Conservation (phyloP, 2,329 filamentous ascomycete species). For the Colletotrichum spaethianum region DNA sequence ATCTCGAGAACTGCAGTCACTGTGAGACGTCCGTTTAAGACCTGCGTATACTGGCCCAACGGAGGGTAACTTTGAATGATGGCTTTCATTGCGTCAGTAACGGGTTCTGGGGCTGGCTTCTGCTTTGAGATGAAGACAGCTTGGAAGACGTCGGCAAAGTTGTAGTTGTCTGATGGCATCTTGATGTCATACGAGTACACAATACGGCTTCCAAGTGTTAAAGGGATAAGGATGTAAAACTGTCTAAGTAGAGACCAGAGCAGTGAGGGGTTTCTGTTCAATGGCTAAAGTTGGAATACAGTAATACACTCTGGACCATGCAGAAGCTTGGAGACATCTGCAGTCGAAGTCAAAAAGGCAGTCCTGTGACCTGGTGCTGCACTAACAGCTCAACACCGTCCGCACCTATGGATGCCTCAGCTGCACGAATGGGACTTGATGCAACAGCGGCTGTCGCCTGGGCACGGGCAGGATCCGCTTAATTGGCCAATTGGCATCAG, state of each 20-base stretch:
- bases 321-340: slow-evolving; percentile 24
- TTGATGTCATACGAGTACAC: slow-evolving; percentile 30
- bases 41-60: slow-evolving; percentile 79
- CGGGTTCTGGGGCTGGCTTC: slow-evolving; percentile 48
- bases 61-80: slow-evolving; percentile 74
- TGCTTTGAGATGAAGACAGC: slow-evolving; percentile 55
- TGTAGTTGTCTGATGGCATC: slow-evolving; percentile 44
- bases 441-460: slow-evolving; percentile 29
- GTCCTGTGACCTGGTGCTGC: slow-evolving; percentile 39
- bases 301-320: slow-evolving; percentile 17
- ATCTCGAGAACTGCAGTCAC: slow-evolving; percentile 82
- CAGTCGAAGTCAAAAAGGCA: slow-evolving; percentile 34
- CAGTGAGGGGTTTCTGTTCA: slow-evolving; percentile 25
- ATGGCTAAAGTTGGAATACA: slow-evolving; percentile 5
- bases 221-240: neutral
- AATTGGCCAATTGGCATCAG: slow-evolving; percentile 41
- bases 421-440: slow-evolving; percentile 30
- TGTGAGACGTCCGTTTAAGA: slow-evolving; percentile 62
- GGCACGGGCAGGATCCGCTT: slow-evolving; percentile 38
- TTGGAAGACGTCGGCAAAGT: slow-evolving; percentile 55
- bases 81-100: slow-evolving; percentile 53
- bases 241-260: neutral
- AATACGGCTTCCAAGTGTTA: neutral
- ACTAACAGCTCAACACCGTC: slow-evolving; percentile 36
- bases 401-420: slow-evolving; percentile 20